Conservation (phyloP, 768 basidiomycete species). For the Boletus eberwhitei region DNA sequence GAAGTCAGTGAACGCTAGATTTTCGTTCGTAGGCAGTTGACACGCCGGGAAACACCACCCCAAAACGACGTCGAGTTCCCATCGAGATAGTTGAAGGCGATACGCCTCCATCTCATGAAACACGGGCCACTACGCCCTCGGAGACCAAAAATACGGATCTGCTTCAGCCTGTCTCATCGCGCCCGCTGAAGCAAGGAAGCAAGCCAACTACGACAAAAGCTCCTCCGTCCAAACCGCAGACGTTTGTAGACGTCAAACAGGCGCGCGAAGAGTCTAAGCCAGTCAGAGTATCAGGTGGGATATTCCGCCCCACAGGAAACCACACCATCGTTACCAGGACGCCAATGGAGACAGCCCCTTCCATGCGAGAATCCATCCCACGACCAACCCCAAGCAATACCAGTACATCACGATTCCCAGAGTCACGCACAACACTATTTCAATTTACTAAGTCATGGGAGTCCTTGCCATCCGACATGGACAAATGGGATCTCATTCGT, state of each 20-base stretch:
- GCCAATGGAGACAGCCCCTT: conserved; percentile 10
- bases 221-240: conserved; percentile 22
- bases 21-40: conserved; percentile 10
- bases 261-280: conserved; percentile 45
- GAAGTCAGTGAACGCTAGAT: neutral
- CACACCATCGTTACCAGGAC: conserved; percentile 51
- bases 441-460: conserved; percentile 65
- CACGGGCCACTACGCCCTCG: neutral
- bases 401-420: conserved; percentile 10
- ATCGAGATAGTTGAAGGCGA: conserved; percentile 54
- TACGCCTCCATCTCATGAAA: neutral
- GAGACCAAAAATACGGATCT: conserved; percentile 21
- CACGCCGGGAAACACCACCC: conserved; percentile 5
- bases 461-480: conserved; percentile 34
- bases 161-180: conserved; percentile 41
- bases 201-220: conserved; percentile 1
- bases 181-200: conserved; percentile 25
- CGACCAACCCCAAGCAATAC: conserved; percentile 1
- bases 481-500: conserved; percentile 56
- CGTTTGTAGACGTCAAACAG: conserved; percentile 60
- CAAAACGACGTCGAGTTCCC: conserved; percentile 58
- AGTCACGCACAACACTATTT: conserved; percentile 48
- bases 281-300: conserved; percentile 62
- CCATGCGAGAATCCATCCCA: conserved; percentile 1
- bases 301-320: conserved; percentile 64